These are phyloP conservation scores for Calendula officinalis DNA, from an alignment of 129 eudicot species.

Conservation along the genomic window DNA sequence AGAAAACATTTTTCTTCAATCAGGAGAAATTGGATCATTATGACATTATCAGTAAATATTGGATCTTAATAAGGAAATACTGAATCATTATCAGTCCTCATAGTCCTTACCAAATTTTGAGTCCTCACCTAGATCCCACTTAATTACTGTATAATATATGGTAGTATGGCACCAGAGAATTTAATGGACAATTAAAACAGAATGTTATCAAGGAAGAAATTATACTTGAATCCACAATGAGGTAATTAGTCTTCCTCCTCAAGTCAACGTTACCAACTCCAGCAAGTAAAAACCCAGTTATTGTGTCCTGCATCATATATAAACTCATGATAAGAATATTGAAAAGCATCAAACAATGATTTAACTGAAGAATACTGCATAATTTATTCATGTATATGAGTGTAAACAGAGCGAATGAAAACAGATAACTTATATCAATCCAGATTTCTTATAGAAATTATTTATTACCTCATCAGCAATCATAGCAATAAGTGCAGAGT, in stretches of 20 bases:
- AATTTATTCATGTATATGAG: not conserved
- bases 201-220: slow-evolving; percentile 7
- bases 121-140: too few relatives aligned
- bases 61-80: too few relatives aligned
- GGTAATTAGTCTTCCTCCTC: slow-evolving; percentile 96
- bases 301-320: slow-evolving; percentile 64
- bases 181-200: not conserved
- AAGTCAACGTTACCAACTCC: slow-evolving; percentile 98
- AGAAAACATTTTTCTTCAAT: too few relatives aligned
- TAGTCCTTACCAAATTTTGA: too few relatives aligned
- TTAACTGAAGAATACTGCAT: not conserved
- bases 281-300: slow-evolving; percentile 90
- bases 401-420: not conserved
- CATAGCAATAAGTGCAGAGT: slow-evolving; percentile 80
- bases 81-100: too few relatives aligned
- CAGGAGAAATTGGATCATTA: too few relatives aligned
- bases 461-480: slow-evolving; percentile 74
- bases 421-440: slow-evolving; percentile 8
- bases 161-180: not conserved
- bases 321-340: not conserved
- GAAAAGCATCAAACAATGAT: not conserved
- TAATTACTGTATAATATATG: not conserved
- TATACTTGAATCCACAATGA: slow-evolving; percentile 92
- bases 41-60: too few relatives aligned
- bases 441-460: not conserved